Evolutionary conservation across 2,329 filamentous ascomycete species (phyloP).

Genomic region (Pestalotiopsis sp.): DNA sequence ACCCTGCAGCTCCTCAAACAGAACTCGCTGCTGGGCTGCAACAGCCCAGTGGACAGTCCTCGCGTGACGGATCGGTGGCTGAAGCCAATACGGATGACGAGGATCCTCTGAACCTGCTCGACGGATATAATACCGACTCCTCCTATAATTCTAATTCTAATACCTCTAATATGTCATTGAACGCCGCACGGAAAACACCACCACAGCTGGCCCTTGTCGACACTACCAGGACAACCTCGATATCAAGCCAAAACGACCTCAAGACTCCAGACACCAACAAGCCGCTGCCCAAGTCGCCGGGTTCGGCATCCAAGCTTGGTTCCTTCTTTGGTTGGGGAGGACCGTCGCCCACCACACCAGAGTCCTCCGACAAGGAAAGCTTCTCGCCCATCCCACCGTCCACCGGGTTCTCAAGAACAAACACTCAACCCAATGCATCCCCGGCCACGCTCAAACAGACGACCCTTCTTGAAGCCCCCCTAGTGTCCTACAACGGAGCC

Average conservation of each 20-base stretch:
- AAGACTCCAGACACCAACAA: constrained; percentile 52
- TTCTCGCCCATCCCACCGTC: constrained; percentile 55
- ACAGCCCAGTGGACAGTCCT: constrained; percentile 46
- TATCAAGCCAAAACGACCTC: constrained; percentile 23
- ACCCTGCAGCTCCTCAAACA: constrained; percentile 48
- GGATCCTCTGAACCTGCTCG: constrained; percentile 34
- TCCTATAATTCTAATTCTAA: constrained; percentile 33
- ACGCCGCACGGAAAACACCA: constrained; percentile 50
- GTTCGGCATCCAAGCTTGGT: constrained; percentile 47
- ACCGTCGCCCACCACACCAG: constrained; percentile 48
- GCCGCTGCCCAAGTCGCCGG: constrained; percentile 56
- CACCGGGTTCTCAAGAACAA: constrained; percentile 42
- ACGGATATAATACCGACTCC: constrained; percentile 36
- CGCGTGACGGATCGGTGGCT: constrained; percentile 39
- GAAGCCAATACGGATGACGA: constrained; percentile 36
- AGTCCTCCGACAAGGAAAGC: constrained; percentile 49
- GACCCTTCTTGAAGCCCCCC: constrained; percentile 38
- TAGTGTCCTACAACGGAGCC: constrained; percentile 40
- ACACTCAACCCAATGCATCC: constrained; percentile 43
- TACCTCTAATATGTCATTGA: constrained; percentile 50
- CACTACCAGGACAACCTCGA: constrained; percentile 25
- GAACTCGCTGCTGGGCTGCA: constrained; percentile 43
- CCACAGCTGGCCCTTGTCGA: constrained; percentile 55
- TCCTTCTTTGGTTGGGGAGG: constrained; percentile 58
- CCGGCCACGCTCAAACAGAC: constrained; percentile 38